Evolutionary conservation across 148 eudicot species (phyloP).

Genomic region (Diospyros lotus): DNA sequence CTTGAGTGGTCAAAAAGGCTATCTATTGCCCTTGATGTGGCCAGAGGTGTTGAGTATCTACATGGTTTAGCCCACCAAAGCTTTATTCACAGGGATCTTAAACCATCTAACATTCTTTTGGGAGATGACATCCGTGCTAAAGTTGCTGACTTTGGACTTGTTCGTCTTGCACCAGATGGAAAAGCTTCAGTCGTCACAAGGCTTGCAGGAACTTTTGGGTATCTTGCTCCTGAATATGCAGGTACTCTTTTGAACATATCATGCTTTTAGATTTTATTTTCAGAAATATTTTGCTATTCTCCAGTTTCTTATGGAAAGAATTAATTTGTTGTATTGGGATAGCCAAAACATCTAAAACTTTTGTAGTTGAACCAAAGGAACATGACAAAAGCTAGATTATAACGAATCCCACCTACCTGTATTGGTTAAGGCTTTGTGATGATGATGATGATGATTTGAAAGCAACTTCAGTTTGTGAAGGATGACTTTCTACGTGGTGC

Average conservation of each 20-base stretch:
- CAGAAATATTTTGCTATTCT: neutral
- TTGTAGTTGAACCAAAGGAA: too few species aligned
- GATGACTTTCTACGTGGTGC: neutral
- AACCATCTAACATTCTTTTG: slow-evolving; percentile 42
- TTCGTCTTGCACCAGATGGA: slow-evolving; percentile 46
- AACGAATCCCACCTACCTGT: too few species aligned
- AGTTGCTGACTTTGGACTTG: slow-evolving; percentile 47
- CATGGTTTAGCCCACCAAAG: slow-evolving; percentile 43
- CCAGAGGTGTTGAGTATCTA: slow-evolving; percentile 41
- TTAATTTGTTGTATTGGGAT: neutral
- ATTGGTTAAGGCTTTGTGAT: too few species aligned
- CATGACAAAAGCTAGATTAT: too few species aligned
- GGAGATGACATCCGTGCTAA: slow-evolving; percentile 45
- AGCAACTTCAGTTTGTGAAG: neutral
- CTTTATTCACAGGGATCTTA: slow-evolving; percentile 44
- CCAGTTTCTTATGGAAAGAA: neutral
- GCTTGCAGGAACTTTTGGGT: slow-evolving; percentile 45
- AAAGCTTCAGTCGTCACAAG: slow-evolving; percentile 32
- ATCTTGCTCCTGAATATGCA: slow-evolving; percentile 46
- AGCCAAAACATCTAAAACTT: too few species aligned
- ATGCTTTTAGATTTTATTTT: neutral
- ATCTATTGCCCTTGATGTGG: slow-evolving; percentile 38
- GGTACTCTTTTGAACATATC: slow-evolving; percentile 21
- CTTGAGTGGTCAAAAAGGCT: slow-evolving; percentile 35
- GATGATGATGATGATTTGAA: too few species aligned